A percentile compares a stretch with the other conserved stretches of the same genome.
phyloP scores from a whole-genome alignment of 176 grass and related monocot genomes.

The Hordeum marinum region DNA sequence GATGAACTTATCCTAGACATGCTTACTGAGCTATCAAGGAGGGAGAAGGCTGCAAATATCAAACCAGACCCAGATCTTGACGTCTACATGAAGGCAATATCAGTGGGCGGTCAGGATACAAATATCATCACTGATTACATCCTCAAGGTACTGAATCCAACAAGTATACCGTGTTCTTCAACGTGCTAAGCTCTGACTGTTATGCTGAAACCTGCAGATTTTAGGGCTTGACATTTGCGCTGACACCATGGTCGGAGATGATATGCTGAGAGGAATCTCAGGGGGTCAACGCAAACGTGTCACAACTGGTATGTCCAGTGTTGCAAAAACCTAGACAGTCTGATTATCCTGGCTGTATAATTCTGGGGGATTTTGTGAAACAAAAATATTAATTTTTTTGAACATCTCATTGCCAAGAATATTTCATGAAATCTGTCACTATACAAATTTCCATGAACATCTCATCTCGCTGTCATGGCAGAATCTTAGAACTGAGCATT shows the following conservation, averaged over 20 bases:
- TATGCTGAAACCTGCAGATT: conserved; percentile 34
- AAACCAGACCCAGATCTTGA: conserved; percentile 57
- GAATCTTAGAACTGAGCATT: not conserved
- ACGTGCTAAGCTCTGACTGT: not conserved
- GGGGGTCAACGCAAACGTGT: conserved; percentile 60
- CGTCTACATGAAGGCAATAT: conserved; percentile 61
- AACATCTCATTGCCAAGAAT: not conserved
- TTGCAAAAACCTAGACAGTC: not conserved
- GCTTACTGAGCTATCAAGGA: conserved; percentile 60
- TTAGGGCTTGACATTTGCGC: conserved; percentile 69
- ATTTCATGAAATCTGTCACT: not conserved
- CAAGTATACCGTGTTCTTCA: not conserved
- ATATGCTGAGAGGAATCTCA: conserved; percentile 63
- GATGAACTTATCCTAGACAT: conserved; percentile 37
- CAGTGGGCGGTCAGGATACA: conserved; percentile 45
- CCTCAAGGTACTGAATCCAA: conserved; percentile 39
- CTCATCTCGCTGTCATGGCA: not conserved
- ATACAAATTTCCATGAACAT: not conserved
- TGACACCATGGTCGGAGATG: conserved; percentile 52
- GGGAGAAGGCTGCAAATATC: conserved; percentile 59
- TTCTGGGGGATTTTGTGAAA: too few species aligned
- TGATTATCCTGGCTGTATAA: not conserved
- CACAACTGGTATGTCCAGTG: conserved; percentile 35
- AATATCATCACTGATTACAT: conserved; percentile 57
- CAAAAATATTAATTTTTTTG: not conserved